Percentiles rank a stretch among this genome's conserved stretches.
Evolutionary conservation across 306 rosid species (phyloP).

Genomic region (Chamaecrista fasciculata): DNA sequence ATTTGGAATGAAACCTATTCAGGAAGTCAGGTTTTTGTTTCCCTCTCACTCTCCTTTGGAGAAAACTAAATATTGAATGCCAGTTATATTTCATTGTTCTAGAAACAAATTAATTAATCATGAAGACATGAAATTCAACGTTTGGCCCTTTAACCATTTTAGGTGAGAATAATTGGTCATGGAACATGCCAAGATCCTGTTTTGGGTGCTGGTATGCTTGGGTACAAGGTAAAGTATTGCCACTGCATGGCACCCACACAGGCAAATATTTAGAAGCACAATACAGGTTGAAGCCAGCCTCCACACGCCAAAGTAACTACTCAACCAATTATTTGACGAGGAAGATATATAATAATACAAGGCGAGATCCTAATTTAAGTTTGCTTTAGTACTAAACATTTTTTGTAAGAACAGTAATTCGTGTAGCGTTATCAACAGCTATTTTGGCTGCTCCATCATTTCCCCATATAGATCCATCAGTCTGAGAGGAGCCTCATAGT

Average conservation of each 20-base stretch:
- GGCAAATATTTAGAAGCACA: background rate
- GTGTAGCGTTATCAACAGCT: conserved; percentile 9
- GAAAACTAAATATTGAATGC: conserved; percentile 19
- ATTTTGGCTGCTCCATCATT: conserved; percentile 14
- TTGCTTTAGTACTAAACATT: background rate
- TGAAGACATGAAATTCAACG: background rate
- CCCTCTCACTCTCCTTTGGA: background rate
- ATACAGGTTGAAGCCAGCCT: conserved; percentile 9
- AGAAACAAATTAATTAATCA: background rate
- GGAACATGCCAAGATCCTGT: background rate
- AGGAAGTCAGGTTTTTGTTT: too few relatives aligned
- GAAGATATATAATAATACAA: background rate
- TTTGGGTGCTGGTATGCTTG: background rate
- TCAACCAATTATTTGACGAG: background rate
- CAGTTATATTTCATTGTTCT: background rate
- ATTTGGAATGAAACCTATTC: too few relatives aligned
- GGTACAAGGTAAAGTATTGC: background rate
- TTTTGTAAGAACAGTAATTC: conserved; percentile 7
- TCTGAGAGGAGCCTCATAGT: conserved; percentile 8
- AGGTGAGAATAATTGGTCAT: background rate
- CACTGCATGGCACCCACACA: background rate
- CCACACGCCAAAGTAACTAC: conserved; percentile 1
- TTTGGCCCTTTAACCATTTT: background rate
- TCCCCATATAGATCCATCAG: conserved; percentile 1
- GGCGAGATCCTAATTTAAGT: background rate